These are phyloP conservation scores for Gnomoniopsis smithogilvyi DNA, from an alignment of 2,329 filamentous ascomycete genomes.

Conservation along the genomic window DNA sequence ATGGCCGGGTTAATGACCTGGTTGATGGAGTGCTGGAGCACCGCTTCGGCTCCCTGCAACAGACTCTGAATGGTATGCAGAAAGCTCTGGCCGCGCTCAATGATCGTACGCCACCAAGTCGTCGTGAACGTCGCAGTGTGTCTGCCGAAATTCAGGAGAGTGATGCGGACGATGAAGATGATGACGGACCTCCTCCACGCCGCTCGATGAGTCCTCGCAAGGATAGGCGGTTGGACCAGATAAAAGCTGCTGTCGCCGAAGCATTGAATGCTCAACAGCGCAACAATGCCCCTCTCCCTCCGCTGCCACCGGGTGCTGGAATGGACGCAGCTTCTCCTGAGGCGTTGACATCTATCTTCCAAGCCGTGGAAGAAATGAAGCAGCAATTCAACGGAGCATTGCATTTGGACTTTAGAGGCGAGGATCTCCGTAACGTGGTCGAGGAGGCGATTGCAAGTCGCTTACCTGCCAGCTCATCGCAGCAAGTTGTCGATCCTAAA, in stretches of 20 bases:
- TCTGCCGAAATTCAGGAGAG: conserved; percentile 74
- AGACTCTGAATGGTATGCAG: conserved; percentile 73
- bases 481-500: conserved; percentile 30
- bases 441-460: conserved; percentile 60
- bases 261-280: conserved; percentile 61
- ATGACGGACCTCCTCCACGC: conserved; percentile 49
- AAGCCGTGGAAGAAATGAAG: conserved; percentile 64
- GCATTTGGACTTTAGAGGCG: conserved; percentile 41
- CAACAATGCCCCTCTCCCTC: conserved; percentile 28
- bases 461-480: conserved; percentile 45
- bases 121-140: conserved; percentile 67
- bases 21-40: conserved; percentile 75
- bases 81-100: conserved; percentile 60
- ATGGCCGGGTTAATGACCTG: conserved; percentile 82
- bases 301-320: conserved; percentile 20
- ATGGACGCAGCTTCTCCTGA: conserved; percentile 27
- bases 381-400: conserved; percentile 46
- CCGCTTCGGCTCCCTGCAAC: conserved; percentile 77
- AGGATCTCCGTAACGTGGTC: conserved; percentile 59
- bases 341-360: conserved; percentile 52
- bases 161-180: conserved; percentile 92
- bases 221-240: conserved; percentile 79
- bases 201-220: conserved; percentile 74
- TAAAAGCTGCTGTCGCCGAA: conserved; percentile 70
- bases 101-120: conserved; percentile 48